Evolutionary conservation across 192 early-diverging fungal genomes (phyloP), one percentile per base, ranked within the genome.

Genomic region (Dissophora ornata): DNA sequence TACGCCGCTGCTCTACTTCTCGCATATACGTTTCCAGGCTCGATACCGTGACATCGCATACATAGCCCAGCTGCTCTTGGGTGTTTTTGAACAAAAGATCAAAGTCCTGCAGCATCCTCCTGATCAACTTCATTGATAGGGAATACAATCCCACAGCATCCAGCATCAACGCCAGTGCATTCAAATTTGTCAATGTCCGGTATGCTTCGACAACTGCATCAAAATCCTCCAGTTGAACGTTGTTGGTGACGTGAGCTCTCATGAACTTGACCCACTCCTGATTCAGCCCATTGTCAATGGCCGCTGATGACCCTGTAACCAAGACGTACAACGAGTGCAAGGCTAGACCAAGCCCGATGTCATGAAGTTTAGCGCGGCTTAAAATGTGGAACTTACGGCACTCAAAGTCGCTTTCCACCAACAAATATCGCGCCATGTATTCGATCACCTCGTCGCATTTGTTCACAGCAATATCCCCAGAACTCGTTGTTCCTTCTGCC

Each of bases 281-380:
- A 54, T 4, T 8, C 22, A 44, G 12, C 15, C 22, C 22, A 12
- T 32, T 16, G 18, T 12, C 9, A 5, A 15, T 12, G 26, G 15
- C 18, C 28, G 44, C 42, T 2, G 58, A 18, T 1, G 64, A 51
- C 2, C 19, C 21, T 19, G 59, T 62, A 0, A 61, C 65, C 4
- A 46, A 33, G 19, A 57, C 6, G 24, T 77, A 77, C 0, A 77
- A 49, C n/a, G 73, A 62, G 22, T 77, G 73, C 10, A 77, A 32
- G 8, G 53, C 59, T 9, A 67, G 47, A 5, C 26, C 46, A n/a
- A 77, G 33, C 1, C 38, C 52, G 2, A 47, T 42, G 8, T 36
- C 51, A 36, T 38, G 57, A 10, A 33, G n/a, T 18, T 28, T 13
- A 22, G 16, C 4, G 38, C 7, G 16, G 22, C 40, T 0, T 21